Evolutionary conservation across 768 basidiomycete species (phyloP).

Genomic region (Boletus rubescentipes): DNA sequence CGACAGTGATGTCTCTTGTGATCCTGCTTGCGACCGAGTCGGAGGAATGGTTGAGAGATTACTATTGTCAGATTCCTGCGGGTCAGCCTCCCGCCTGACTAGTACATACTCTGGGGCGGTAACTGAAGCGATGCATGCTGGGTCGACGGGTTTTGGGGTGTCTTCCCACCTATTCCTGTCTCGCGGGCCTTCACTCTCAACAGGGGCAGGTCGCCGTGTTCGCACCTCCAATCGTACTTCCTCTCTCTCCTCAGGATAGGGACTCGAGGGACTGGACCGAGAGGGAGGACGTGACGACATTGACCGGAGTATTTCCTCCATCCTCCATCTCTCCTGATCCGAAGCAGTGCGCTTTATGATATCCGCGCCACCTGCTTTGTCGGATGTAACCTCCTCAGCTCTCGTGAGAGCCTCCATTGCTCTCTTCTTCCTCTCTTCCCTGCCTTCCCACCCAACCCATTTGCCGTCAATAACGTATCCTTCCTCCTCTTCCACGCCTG

Average conservation of each 20-base stretch:
- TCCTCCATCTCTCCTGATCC: conserved; percentile 26
- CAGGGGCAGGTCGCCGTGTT: neutral
- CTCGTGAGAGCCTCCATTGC: neutral
- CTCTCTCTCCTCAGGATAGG: neutral
- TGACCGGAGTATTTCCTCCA: conserved; percentile 26
- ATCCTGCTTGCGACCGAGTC: neutral
- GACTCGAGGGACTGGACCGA: neutral
- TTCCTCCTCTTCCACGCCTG: conserved; percentile 70
- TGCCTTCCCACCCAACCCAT: conserved; percentile 22
- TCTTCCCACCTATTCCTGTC: neutral
- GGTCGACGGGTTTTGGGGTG: neutral
- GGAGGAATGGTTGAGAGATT: neutral
- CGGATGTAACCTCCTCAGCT: neutral
- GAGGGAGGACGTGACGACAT: conserved; percentile 4
- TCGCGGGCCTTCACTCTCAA: neutral
- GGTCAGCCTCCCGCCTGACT: neutral
- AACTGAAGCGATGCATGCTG: neutral
- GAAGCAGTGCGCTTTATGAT: conserved; percentile 15
- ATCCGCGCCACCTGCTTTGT: neutral
- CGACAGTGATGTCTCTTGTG: neutral
- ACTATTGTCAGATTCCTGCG: neutral
- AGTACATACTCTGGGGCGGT: neutral
- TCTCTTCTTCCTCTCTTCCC: conserved; percentile 16
- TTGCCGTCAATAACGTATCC: conserved; percentile 23
- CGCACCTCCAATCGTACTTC: neutral